Evolutionary conservation across 768 basidiomycete species (phyloP).

Genomic region (Mycena metata): DNA sequence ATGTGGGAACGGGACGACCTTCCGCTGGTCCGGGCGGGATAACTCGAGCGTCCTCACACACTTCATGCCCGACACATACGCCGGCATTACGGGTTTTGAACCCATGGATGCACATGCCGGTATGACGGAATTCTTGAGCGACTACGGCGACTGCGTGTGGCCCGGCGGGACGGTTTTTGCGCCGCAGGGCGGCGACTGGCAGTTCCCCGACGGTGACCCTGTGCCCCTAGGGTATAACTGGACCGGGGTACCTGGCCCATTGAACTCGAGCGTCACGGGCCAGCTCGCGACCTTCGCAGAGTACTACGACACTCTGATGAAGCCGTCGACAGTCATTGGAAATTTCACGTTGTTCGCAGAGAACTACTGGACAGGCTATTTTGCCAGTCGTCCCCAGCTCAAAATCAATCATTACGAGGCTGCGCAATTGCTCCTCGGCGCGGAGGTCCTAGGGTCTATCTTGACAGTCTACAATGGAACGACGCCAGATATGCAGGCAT

Average conservation of each 20-base stretch:
- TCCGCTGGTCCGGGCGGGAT: no score
- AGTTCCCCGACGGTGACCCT: no score
- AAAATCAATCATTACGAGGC: conserved; percentile 20
- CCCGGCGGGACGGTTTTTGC: no score
- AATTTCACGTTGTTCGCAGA: conserved; percentile 22
- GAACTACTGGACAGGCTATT: conserved; percentile 22
- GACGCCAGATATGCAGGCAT: conserved; percentile 10
- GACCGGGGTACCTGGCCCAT: conserved; percentile 5
- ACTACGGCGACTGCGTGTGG: not conserved
- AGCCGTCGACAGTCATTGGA: conserved; percentile 1
- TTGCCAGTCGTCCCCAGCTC: conserved; percentile 25
- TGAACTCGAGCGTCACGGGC: conserved; percentile 8
- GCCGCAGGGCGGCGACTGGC: no score
- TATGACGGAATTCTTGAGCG: conserved; percentile 10
- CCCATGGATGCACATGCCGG: conserved; percentile 1
- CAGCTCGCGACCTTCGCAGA: conserved; percentile 19
- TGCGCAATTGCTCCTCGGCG: conserved; percentile 19
- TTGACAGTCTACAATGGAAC: conserved; percentile 8
- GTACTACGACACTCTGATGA: conserved; percentile 22
- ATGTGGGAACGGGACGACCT: no score
- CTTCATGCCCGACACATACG: no score
- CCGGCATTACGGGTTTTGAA: not conserved
- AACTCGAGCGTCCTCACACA: no score
- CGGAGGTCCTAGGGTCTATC: conserved; percentile 15
- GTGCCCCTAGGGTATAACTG: not conserved